Conservation (phyloP, 1,284 basidiomycete genomes). For the Moesziomyces sp. region DNA sequence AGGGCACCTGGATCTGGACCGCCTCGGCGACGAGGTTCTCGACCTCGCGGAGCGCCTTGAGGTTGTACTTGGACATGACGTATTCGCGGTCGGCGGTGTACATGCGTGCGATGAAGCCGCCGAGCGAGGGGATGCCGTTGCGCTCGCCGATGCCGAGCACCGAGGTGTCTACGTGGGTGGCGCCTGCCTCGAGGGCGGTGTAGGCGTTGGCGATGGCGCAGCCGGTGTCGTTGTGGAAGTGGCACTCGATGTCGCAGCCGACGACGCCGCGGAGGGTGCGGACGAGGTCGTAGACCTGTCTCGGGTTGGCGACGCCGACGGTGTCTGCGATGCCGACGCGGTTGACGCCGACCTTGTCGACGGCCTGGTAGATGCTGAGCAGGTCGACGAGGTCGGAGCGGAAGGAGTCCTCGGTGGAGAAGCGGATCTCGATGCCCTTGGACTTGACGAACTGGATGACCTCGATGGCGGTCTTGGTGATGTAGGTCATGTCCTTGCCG, state of each 20-base stretch:
- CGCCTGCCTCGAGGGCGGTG: conserved; percentile 96
- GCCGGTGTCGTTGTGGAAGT: conserved; percentile 97
- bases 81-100: conserved; percentile 87
- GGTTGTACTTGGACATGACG: conserved; percentile 99
- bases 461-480: conserved; percentile 96
- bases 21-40: conserved; percentile 99
- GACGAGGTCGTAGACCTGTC: conserved; percentile 98
- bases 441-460: conserved; percentile 99
- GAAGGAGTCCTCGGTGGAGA: conserved; percentile 99
- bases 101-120: conserved; percentile 95
- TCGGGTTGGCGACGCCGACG: conserved; percentile 97
- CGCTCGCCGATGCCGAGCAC: conserved; percentile 97
- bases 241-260: conserved; percentile 86
- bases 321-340: conserved; percentile 99
- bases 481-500: conserved; percentile 99
- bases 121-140: conserved; percentile 98
- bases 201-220: conserved; percentile 98
- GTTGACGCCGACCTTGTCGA: conserved; percentile 99
- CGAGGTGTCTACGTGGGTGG: conserved; percentile 91
- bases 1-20: conserved; percentile 96
- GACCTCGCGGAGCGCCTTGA: conserved; percentile 94
- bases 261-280: conserved; percentile 90
- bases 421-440: conserved; percentile 99
- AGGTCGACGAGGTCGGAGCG: conserved; percentile 99
- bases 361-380: conserved; percentile 97